phyloP scores from a whole-genome alignment of 306 rosid genomes.

The Lathyrus sativus region DNA sequence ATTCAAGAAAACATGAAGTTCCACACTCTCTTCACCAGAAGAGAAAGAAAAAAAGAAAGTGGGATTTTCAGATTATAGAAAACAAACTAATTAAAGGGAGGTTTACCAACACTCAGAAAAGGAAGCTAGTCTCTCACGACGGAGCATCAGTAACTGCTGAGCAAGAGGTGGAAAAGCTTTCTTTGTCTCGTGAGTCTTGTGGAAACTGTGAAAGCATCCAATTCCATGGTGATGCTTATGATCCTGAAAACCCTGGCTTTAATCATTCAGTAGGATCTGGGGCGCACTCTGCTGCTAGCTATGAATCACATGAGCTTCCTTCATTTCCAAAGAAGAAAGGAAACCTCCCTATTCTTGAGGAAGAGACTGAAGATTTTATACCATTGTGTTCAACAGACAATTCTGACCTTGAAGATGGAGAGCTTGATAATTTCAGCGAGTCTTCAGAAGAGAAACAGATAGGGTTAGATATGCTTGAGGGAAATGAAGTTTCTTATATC shows the following conservation, averaged over 20 bases:
- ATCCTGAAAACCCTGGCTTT: constrained; percentile 43
- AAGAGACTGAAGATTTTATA: constrained; percentile 42
- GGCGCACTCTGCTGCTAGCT: constrained; percentile 7
- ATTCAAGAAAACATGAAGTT: constrained; percentile 26
- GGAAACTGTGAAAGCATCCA: constrained; percentile 25
- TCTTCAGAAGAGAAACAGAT: constrained; percentile 20
- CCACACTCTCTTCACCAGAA: neutral
- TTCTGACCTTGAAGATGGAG: constrained; percentile 39
- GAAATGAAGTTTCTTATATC: constrained; percentile 1
- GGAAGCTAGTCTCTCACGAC: constrained; percentile 10
- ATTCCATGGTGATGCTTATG: constrained; percentile 31
- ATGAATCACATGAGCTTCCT: constrained; percentile 31
- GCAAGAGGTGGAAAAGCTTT: constrained; percentile 27
- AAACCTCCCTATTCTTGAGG: neutral
- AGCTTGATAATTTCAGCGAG: constrained; percentile 6
- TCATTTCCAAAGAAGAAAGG: constrained; percentile 31
- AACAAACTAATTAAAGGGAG: constrained; percentile 25
- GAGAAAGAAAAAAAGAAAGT: constrained; percentile 12
- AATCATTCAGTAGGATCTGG: constrained; percentile 3
- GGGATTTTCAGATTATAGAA: neutral
- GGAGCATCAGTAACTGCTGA: constrained; percentile 22
- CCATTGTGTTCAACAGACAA: constrained; percentile 43
- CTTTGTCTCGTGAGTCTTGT: constrained; percentile 21
- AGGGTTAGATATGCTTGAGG: constrained; percentile 13
- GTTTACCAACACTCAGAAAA: constrained; percentile 22